Evolutionary conservation across 2,329 filamentous ascomycete genomes (phyloP), one percentile per base, ranked within the genome.

Genomic region (Pseudogymnoascus sp.): DNA sequence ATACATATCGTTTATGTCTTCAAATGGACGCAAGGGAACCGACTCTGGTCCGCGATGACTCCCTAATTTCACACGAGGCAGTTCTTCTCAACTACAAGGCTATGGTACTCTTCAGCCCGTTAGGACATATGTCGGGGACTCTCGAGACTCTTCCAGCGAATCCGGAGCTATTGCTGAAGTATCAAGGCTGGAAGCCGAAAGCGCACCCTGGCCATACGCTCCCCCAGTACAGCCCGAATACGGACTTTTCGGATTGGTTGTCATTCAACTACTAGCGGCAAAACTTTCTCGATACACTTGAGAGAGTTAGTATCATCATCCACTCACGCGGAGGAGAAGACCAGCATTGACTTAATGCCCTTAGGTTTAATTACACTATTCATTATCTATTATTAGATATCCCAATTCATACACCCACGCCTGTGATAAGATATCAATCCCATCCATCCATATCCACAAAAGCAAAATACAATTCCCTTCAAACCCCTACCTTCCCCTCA

Each of bases 401-500:
- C 49, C 28, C 28, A 56, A 14, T 56, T 21, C 49, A 34, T 56
- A 36, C 28, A 36, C 49, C 49, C 28, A n/a, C 18, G 34, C 11
- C 16, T 21, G 11, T 56, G 25, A 18, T 9, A 34, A 56, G n/a
- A 21, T 56, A 34, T 21, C 16, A 56, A 36, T 14, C 16, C 16
- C n/a, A 56, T 12, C 49, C 16, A 14, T 9, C n/a, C 16, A 56
- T 56, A 34, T 56, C 16, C n/a, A 56, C 28, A 61, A 49, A 49
- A 46, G 18, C 34, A 37, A 16, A 62, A 59, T 42, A 9, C 14
- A 21, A 18, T 25, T 46, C 34, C 23, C n/a, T 46, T 56, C 49
- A 56, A 9, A 8, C 25, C 60, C 63, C 64, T 2, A 31, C 43
- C 28, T 62, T 65, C 9, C 59, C 38, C 40, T 38, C 60, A 23